phyloP scores from a whole-genome alignment of 129 eudicot species.

The Daucus carota region DH1_v3.0 NC_030383.2:11504001-11504500 shows the following conservation, averaged over 20 bases:
- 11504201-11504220: slow-evolving; percentile 99
- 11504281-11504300: slow-evolving; percentile 87
- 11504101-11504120: slow-evolving; percentile 7
- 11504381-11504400: not conserved
- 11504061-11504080: not conserved
- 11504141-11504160: slow-evolving; percentile 57
- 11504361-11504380: not conserved
- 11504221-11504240: slow-evolving; percentile 70
- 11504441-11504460: slow-evolving; percentile 25
- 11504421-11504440: not conserved
- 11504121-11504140: slow-evolving; percentile 46
- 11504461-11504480: not conserved
- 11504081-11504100: too few relatives aligned
- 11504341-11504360: not conserved
- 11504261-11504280: slow-evolving; percentile 98
- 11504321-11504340: slow-evolving; percentile 46
- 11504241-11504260: slow-evolving; percentile 83
- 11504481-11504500: slow-evolving; percentile 86
- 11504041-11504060: not conserved
- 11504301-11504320: slow-evolving; percentile 95
- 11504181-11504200: slow-evolving; percentile 80
- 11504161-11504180: slow-evolving; percentile 84
- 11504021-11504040: not conserved
- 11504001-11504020: not conserved
- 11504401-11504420: not conserved